These are phyloP conservation scores for Racocetra persica DNA, from an alignment of 371 early-diverging fungal genomes.

Conservation along the genomic window DNA sequence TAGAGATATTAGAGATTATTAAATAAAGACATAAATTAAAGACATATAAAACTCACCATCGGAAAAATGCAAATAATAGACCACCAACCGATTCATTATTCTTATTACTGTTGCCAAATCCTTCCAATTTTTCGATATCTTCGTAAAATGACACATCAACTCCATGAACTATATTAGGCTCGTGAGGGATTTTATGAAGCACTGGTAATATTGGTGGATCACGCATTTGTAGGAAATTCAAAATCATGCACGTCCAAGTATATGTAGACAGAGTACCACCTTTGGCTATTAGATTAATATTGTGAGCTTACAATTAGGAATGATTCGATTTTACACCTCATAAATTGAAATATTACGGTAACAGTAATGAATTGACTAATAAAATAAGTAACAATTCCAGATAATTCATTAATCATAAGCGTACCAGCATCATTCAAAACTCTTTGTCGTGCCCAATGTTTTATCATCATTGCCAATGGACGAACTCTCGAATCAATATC, in stretches of 20 bases:
- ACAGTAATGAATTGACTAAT: not conserved
- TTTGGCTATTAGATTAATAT: not conserved
- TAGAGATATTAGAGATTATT: not conserved
- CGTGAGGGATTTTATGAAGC: constrained; percentile 68
- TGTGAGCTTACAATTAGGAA: no score
- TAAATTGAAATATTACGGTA: not conserved
- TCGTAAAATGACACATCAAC: constrained; percentile 72
- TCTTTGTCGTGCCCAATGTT: constrained; percentile 83
- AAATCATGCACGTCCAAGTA: constrained; percentile 90
- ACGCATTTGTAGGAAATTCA: constrained; percentile 91
- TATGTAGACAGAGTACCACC: constrained; percentile 95
- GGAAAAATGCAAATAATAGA: constrained; percentile 86
- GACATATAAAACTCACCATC: constrained; percentile 52
- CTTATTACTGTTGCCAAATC: constrained; percentile 75
- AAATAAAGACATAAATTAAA: not conserved
- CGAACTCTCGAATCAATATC: constrained; percentile 81
- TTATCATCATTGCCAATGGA: constrained; percentile 77
- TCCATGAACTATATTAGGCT: constrained; percentile 55
- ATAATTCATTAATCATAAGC: not conserved
- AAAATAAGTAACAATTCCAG: not conserved
- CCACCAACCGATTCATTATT: constrained; percentile 76
- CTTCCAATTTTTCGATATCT: constrained; percentile 64
- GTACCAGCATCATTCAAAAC: constrained; percentile 76
- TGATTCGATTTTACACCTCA: constrained; percentile 4
- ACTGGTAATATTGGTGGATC: constrained; percentile 88